These are phyloP conservation scores for Penicillium bovifimosum DNA, from an alignment of 495 filamentous ascomycete genomes.

Conservation along the genomic window DNA sequence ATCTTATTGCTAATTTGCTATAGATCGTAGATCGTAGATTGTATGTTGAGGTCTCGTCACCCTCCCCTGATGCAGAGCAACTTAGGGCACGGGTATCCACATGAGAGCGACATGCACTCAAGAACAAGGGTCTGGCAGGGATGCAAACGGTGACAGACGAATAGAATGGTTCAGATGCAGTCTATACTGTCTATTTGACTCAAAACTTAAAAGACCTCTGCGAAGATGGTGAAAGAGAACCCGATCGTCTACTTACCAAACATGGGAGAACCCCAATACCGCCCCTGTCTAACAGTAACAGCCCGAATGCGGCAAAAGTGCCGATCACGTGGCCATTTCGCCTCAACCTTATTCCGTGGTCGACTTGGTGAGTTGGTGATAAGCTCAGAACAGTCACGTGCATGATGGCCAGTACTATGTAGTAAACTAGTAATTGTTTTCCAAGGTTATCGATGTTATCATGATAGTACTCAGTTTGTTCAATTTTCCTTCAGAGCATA, in stretches of 20 bases:
- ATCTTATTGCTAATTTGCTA: too few relatives aligned
- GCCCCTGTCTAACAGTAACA: neutral
- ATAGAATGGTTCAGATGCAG: neutral
- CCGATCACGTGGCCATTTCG: slow-evolving; percentile 8
- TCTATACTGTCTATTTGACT: neutral
- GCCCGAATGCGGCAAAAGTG: neutral
- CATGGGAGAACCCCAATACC: neutral
- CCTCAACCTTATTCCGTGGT: slow-evolving; percentile 6
- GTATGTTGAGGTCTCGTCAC: too few relatives aligned
- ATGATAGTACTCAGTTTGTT: too few relatives aligned
- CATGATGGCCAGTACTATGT: too few relatives aligned
- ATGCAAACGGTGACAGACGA: neutral
- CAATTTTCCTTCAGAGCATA: too few relatives aligned
- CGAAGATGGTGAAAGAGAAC: neutral
- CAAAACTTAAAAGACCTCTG: neutral
- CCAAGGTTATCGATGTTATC: too few relatives aligned
- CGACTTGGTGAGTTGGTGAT: too few relatives aligned
- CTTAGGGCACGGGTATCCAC: slow-evolving; percentile 8
- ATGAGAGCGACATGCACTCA: slow-evolving; percentile 6
- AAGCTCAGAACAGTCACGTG: too few relatives aligned
- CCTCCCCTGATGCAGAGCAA: neutral
- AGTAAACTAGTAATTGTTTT: too few relatives aligned
- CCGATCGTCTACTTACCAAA: neutral
- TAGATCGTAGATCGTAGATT: too few relatives aligned
- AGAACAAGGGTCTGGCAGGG: neutral